Evolutionary conservation across 352 stramenopile species (phyloP).

Genomic region (Globisporangium canariense): DNA sequence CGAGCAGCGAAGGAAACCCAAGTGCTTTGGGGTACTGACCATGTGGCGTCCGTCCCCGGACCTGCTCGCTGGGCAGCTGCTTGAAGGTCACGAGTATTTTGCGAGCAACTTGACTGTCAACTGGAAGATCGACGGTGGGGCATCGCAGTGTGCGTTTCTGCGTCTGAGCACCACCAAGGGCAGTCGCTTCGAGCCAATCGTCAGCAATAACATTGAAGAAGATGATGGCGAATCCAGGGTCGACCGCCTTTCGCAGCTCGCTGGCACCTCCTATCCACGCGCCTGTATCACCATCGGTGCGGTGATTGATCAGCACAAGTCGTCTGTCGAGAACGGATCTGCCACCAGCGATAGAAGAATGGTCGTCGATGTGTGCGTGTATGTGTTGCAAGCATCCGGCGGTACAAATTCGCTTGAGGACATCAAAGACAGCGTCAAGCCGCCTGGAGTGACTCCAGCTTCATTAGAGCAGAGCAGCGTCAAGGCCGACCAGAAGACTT

Average conservation of each 20-base stretch:
- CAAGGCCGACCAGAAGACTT: conserved; percentile 17
- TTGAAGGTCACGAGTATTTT: conserved; percentile 56
- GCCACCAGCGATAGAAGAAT: conserved; percentile 16
- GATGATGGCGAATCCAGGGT: conserved; percentile 11
- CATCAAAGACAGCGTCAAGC: conserved; percentile 18
- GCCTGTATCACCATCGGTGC: conserved; percentile 10
- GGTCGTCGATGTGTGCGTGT: conserved; percentile 53
- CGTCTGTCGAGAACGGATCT: conserved; percentile 9
- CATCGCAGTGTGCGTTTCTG: conserved; percentile 37
- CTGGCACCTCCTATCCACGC: neutral
- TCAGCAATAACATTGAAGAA: conserved; percentile 23
- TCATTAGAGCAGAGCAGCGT: conserved; percentile 11
- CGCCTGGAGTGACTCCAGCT: conserved; percentile 11
- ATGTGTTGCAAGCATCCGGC: conserved; percentile 32
- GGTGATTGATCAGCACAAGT: conserved; percentile 15
- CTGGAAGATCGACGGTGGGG: conserved; percentile 52
- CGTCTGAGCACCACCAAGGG: conserved; percentile 65
- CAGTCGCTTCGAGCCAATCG: conserved; percentile 23
- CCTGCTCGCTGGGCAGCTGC: conserved; percentile 32
- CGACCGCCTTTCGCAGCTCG: conserved; percentile 3
- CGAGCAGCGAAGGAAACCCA: conserved; percentile 1
- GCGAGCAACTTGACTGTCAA: conserved; percentile 59
- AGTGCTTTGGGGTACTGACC: conserved; percentile 44
- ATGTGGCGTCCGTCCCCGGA: conserved; percentile 66
- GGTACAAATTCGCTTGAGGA: conserved; percentile 25